phyloP scores from a whole-genome alignment of 139 green algal genomes.

The Dunaliella primolecta region DNA sequence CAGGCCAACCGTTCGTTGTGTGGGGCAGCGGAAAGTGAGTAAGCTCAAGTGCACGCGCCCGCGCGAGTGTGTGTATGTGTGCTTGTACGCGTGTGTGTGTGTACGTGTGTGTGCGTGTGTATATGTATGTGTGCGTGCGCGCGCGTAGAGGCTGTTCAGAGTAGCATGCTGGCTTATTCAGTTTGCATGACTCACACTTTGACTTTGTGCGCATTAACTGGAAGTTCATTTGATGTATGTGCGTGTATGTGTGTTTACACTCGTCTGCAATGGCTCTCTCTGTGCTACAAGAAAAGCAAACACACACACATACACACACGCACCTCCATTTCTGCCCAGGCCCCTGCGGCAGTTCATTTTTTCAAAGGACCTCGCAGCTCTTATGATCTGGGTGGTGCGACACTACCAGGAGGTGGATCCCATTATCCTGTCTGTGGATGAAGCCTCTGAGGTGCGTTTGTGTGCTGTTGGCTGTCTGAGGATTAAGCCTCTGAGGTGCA shows the following conservation, averaged over 20 bases:
- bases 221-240: too few relatives aligned
- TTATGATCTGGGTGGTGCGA: constrained; percentile 53
- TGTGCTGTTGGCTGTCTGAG: neutral
- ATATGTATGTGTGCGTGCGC: neutral
- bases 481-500: neutral
- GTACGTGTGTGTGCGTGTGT: neutral
- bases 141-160: neutral
- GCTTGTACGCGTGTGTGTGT: neutral
- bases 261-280: neutral
- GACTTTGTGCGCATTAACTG: too few relatives aligned
- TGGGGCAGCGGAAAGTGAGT: constrained; percentile 60
- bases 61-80: neutral
- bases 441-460: constrained; percentile 43
- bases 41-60: too few relatives aligned
- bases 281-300: neutral
- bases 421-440: constrained; percentile 51
- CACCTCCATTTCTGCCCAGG: neutral
- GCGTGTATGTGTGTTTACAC: too few relatives aligned
- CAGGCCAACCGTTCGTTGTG: constrained; percentile 47
- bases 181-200: too few relatives aligned
- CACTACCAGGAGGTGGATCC: constrained; percentile 48
- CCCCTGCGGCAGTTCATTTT: constrained; percentile 53
- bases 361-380: constrained; percentile 44
- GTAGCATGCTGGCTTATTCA: too few relatives aligned
- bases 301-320: neutral